Percentiles rank a stretch among this genome's conserved stretches.
phyloP scores from a whole-genome alignment of 306 rosid species.

The Castanea sativa region DNA sequence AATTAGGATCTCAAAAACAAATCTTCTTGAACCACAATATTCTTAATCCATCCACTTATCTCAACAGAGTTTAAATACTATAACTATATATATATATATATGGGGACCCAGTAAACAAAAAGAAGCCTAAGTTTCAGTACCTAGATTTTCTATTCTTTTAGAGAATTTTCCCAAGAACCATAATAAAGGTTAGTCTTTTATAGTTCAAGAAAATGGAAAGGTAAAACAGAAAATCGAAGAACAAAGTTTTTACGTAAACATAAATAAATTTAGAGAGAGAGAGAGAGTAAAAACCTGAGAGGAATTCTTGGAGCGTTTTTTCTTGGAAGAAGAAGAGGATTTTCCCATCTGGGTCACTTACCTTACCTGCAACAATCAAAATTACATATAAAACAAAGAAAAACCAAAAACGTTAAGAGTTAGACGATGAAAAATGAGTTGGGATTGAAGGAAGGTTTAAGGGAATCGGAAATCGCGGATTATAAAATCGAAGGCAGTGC shows the following conservation, averaged over 20 bases:
- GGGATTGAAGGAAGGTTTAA: not conserved
- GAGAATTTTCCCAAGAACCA: not conserved
- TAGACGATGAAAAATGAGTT: not conserved
- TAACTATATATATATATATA: not conserved
- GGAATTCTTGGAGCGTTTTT: constrained; percentile 57
- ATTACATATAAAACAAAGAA: constrained; percentile 15
- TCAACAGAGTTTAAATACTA: not conserved
- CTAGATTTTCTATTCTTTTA: not conserved
- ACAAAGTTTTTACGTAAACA: not conserved
- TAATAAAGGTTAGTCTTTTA: not conserved
- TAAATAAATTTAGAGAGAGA: not conserved
- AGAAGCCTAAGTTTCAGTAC: not conserved
- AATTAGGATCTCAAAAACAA: not conserved
- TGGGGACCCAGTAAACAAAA: not conserved
- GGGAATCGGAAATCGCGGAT: not conserved
- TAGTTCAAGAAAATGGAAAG: not conserved
- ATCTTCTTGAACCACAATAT: not conserved
- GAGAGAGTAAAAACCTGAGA: constrained; percentile 50
- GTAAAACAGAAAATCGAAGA: constrained; percentile 12
- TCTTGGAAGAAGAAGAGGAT: constrained; percentile 63
- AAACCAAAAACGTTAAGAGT: not conserved
- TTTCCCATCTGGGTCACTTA: constrained; percentile 55
- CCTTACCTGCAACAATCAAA: constrained; percentile 50
- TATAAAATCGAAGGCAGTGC: not conserved
- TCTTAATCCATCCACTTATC: not conserved